Conservation (phyloP, 345 rosid genomes). For the Citrus unshiu region DNA sequence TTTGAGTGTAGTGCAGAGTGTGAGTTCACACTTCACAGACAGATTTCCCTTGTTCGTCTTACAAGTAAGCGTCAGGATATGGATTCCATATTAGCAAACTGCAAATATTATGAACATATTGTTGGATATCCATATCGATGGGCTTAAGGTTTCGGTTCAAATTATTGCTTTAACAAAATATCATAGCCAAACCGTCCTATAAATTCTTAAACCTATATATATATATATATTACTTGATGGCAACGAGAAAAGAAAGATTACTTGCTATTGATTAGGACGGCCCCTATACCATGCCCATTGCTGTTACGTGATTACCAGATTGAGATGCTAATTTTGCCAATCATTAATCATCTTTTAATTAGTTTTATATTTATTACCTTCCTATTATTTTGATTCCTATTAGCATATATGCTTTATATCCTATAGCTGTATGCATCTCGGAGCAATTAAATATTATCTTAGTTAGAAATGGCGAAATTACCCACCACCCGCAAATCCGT, state of each 20-base stretch:
- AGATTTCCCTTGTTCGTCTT: background rate
- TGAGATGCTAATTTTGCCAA: background rate
- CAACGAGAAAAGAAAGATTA: background rate
- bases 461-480: too few species aligned
- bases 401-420: background rate
- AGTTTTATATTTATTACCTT: background rate
- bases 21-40: background rate
- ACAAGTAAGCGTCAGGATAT: background rate
- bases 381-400: background rate
- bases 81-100: background rate
- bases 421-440: too few species aligned
- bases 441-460: too few species aligned
- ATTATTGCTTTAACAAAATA: too few species aligned
- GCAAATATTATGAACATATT: background rate
- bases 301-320: conserved; percentile 10
- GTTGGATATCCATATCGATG: background rate
- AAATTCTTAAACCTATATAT: too few species aligned
- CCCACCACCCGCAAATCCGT: rapidly evolving
- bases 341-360: background rate
- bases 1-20: background rate
- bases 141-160: too few species aligned
- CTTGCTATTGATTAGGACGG: background rate
- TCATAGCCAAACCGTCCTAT: too few species aligned
- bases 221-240: too few species aligned
- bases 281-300: conserved; percentile 2